Evolutionary conservation across 2,329 filamentous ascomycete species (phyloP), one percentile per base, ranked within the genome.

Genomic region (Cytospora schulzeri): DNA sequence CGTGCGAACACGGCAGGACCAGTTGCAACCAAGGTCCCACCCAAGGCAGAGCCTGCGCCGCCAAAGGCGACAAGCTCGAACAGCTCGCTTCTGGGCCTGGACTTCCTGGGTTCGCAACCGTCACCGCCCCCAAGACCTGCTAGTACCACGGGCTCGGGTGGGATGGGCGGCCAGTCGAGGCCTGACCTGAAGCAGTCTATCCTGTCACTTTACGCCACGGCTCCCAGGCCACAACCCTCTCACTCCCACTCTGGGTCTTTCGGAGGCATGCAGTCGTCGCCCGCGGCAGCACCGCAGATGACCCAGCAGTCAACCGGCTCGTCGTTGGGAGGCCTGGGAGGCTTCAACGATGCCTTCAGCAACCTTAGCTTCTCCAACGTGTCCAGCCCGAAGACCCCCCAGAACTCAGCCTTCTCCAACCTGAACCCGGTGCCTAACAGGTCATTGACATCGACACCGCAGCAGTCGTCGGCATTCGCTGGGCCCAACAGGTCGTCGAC

Each of bases 111-210:
- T 45, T 87, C 88, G 60, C 78, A 86, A 35, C 81, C 89, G 50
- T 81, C 89, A 41, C 83, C 91, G 12, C 87, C 92, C n/a, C 87
- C 88, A 60, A 86, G 93, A 60, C 91, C 93, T n/a, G 87, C 91
- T 7, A 97, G 92, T 78, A 92, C 92, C 24, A 85, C 89, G 5
- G 87, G 89, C 22, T 85, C 88, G 15, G 79, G 85, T 54, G 83
- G 84, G 6, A 75, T 83, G 3, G 81, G 81, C 22, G 83, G 84
- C 15, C 88, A 91, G 70, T 96, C 93, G 54, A 85, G 95, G 67
- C 93, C 94, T 3, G 95, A 99, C 74, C 81, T 99, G 66, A 99
- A 99, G 78, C 94, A 97, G 77, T 98, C 94, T 2, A 99, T 99
- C 66, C 80, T 99, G 57, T 99, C 95, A 9, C 84, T 99, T 19